These are phyloP conservation scores for Mycena vitilis DNA, from an alignment of 768 basidiomycete genomes.

Conservation along the genomic window DNA sequence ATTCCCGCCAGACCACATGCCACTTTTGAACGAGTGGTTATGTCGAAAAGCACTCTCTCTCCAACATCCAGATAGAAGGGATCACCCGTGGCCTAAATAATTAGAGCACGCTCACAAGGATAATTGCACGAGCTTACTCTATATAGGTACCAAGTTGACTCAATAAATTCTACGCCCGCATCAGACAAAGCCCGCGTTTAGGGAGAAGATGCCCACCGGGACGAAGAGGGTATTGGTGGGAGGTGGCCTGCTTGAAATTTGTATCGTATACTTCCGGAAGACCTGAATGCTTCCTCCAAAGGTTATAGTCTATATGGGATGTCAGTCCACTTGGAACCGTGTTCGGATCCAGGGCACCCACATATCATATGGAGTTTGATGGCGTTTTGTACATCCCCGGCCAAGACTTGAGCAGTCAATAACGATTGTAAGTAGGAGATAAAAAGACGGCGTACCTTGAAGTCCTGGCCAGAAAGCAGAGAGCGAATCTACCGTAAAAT, in stretches of 20 bases:
- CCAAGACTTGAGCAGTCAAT: conserved; percentile 58
- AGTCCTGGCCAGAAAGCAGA: conserved; percentile 99
- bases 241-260: conserved; percentile 75
- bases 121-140: conserved; percentile 61
- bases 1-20: conserved; percentile 90
- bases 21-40: conserved; percentile 80
- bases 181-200: not conserved
- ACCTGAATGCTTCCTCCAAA: conserved; percentile 90
- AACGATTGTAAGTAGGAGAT: not conserved
- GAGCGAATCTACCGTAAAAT: conserved; percentile 89
- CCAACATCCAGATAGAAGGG: conserved; percentile 93
- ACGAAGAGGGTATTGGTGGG: conserved; percentile 82
- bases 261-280: conserved; percentile 95
- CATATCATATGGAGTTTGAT: conserved; percentile 93
- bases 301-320: conserved; percentile 78
- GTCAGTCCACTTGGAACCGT: conserved; percentile 3
- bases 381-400: conserved; percentile 88
- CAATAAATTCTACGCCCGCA: conserved; percentile 80
- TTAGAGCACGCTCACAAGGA: conserved; percentile 19
- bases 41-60: conserved; percentile 83
- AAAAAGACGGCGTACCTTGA: conserved; percentile 52
- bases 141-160: conserved; percentile 97
- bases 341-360: conserved; percentile 48
- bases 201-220: conserved; percentile 60
- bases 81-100: conserved; percentile 86